Evolutionary conservation across 2,329 filamentous ascomycete genomes (phyloP), one percentile per base, ranked within the genome.

Genomic region (Diaporthe ilicicola): DNA sequence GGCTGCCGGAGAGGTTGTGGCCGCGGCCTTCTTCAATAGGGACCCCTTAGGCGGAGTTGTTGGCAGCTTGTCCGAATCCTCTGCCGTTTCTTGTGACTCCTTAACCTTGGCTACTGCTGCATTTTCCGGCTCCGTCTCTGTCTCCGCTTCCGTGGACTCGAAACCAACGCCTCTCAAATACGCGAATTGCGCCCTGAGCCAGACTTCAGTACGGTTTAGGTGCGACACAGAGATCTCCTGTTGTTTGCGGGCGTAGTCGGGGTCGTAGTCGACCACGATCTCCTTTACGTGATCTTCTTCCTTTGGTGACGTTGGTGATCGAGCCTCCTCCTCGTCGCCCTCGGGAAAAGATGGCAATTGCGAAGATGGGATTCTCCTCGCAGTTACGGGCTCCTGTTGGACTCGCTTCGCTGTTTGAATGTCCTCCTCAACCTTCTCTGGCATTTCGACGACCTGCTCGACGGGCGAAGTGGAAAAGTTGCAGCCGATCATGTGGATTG

Each of bases 171-270:
- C 91, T 53, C 90, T 87, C 70, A 95, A 87, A 76, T 97, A 96
- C 17, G 90, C 87, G 70, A 91, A 91, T 80, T 98, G 95, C 9
- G 94, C 93, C 76, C 90, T 85, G 37, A 98, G 88, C 95, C 95
- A 98, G 54, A 93, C 82, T 76, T 93, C 92, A 5, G 95, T 98
- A 73, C 94, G 91, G 80, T 96, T 93, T 65, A 96, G 83, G 76
- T 95, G 94, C n/a, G 88, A 89, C 24, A 91, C 84, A 9, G 93
- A 91, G 53, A 87, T 87, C 74, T 92, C 85, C 77, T 93, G 88
- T 73, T 97, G 89, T 79, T 94, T 93, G 67, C 88, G 86, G 59
- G 91, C 87, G 77, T 97, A 97, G 72, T 89, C 87, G 70, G 94
- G 89, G 74, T 94, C 93, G 76, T 93, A 94, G 74, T 93, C 91